Base-by-base conservation (phyloP, 331 rosid genomes). In the Telfairia occidentalis region DNA sequence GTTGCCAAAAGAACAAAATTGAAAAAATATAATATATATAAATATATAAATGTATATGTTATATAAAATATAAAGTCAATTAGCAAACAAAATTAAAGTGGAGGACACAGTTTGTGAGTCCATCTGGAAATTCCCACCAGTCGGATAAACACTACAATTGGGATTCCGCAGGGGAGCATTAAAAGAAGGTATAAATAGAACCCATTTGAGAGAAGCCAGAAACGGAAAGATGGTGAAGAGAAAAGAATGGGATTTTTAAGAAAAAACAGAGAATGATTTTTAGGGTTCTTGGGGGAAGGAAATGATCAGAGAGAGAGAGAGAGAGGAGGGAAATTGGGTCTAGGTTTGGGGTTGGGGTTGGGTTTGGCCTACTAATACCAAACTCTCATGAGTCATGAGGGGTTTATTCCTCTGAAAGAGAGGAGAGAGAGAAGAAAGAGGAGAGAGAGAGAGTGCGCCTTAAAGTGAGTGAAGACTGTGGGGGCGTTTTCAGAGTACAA, bases 321-420 rank as follows among this genome's bases (percentile, higher is more conserved):
- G 23, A 28, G 11, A 21, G 18, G 52, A 38, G 29, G 26, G 50
- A 43, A 13, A 61, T 67, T 30, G 79, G 32, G 38, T 65, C 35
- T 71, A 9, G 81, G 59, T 66, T 76, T 70, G 83, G 81, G 80
- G 71, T 84, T 77, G 29, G 85, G 81, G 26, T 76, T 73, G 30
- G 85, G 81, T 40, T 76, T 73, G 19, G 38, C 73, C 40, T 71
- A 18, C 59, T 15, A 46, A 71, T 48, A 29, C 59, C 58, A 28
- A 71, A 71, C 43, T 71, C 29, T 71, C 42, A 3, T 43, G 24
- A n/a, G n/a, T n/a, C n/a, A n/a, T n/a, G n/a, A n/a, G 74, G 74
- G 74, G 71, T 46, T 71, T 71, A 48, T 71, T 71, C 57, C 38
- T 70, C 3, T 1, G 3, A 71, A 60, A 43, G 54, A 71, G 59